These are phyloP conservation scores for Rubia tinctorum DNA, from an alignment of 305 asterid species.

Conservation along the genomic window DNA sequence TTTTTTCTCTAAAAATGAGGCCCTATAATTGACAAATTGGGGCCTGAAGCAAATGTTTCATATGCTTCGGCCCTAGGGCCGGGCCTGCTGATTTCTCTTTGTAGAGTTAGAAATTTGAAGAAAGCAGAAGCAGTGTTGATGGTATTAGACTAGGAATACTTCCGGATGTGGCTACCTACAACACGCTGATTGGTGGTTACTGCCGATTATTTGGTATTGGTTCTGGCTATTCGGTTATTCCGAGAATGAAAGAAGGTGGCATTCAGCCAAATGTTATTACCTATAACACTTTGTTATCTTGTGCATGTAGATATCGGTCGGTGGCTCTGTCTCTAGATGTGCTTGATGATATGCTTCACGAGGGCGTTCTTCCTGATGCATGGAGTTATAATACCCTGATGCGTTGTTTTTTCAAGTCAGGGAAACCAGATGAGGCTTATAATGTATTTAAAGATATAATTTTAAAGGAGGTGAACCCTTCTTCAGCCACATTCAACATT, in stretches of 20 bases:
- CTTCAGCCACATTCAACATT: slow-evolving; percentile 63
- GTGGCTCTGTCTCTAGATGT: slow-evolving; percentile 49
- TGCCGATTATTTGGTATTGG: slow-evolving; percentile 62
- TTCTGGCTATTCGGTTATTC: slow-evolving; percentile 55
- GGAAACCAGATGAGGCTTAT: slow-evolving; percentile 73
- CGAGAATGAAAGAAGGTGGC: slow-evolving; percentile 81
- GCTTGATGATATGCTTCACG: slow-evolving; percentile 69
- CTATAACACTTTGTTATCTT: slow-evolving; percentile 80
- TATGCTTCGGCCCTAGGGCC: too few relatives aligned
- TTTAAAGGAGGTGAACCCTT: slow-evolving; percentile 43
- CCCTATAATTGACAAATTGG: too few relatives aligned
- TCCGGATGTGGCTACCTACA: slow-evolving; percentile 81
- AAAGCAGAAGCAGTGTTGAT: slow-evolving; percentile 88
- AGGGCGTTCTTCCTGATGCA: slow-evolving; percentile 59
- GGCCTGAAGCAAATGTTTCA: too few relatives aligned
- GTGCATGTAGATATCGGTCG: slow-evolving; percentile 51
- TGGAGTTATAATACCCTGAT: slow-evolving; percentile 90
- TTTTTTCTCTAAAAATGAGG: too few relatives aligned
- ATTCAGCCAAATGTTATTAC: slow-evolving; percentile 65
- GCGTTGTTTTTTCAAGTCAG: slow-evolving; percentile 65
- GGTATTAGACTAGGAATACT: slow-evolving; percentile 72
- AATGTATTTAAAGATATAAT: slow-evolving; percentile 57
- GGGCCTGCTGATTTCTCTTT: slow-evolving; percentile 74
- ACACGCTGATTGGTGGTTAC: slow-evolving; percentile 72
- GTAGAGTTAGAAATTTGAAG: slow-evolving; percentile 71